Evolutionary conservation across 1,284 basidiomycete genomes (phyloP).

Genomic region (Ceratobasidium sp.): DNA sequence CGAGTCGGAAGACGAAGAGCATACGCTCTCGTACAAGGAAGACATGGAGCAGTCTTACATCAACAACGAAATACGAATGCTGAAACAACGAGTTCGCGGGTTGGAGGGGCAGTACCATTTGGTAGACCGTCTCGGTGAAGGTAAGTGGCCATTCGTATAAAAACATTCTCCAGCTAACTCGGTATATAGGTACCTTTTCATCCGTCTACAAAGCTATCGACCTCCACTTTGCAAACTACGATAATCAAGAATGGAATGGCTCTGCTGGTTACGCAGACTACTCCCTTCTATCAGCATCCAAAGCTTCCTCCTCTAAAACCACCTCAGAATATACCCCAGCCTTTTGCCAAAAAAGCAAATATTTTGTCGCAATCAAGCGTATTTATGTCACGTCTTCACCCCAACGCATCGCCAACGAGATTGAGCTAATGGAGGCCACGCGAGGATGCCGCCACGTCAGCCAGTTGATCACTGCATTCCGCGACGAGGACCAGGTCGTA

Average conservation of each 20-base stretch:
- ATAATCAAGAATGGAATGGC: slow-evolving; percentile 66
- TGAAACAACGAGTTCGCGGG: slow-evolving; percentile 68
- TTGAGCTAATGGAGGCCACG: slow-evolving; percentile 90
- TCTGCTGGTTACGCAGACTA: slow-evolving; percentile 79
- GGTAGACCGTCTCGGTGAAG: slow-evolving; percentile 92
- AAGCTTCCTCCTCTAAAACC: slow-evolving; percentile 63
- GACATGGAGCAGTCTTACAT: slow-evolving; percentile 83
- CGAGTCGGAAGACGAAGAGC: slow-evolving; percentile 70
- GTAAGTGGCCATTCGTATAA: slow-evolving; percentile 53
- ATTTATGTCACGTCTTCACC: slow-evolving; percentile 98
- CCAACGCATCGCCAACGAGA: slow-evolving; percentile 92
- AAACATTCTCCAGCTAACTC: background rate
- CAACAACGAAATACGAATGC: slow-evolving; percentile 74
- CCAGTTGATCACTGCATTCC: slow-evolving; percentile 94
- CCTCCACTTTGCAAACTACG: slow-evolving; percentile 77
- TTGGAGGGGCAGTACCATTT: slow-evolving; percentile 82
- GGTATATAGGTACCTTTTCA: slow-evolving; percentile 86
- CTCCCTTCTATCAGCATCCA: slow-evolving; percentile 69
- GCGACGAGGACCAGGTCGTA: slow-evolving; percentile 92
- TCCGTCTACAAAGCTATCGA: slow-evolving; percentile 98
- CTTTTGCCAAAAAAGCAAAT: slow-evolving; percentile 46
- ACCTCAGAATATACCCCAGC: slow-evolving; percentile 21
- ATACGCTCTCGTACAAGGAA: slow-evolving; percentile 67
- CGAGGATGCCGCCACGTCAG: slow-evolving; percentile 87
- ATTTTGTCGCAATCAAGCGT: slow-evolving; percentile 95